Conservation (phyloP, 2,329 filamentous ascomycete species). For the Truncatella angustata region DNA sequence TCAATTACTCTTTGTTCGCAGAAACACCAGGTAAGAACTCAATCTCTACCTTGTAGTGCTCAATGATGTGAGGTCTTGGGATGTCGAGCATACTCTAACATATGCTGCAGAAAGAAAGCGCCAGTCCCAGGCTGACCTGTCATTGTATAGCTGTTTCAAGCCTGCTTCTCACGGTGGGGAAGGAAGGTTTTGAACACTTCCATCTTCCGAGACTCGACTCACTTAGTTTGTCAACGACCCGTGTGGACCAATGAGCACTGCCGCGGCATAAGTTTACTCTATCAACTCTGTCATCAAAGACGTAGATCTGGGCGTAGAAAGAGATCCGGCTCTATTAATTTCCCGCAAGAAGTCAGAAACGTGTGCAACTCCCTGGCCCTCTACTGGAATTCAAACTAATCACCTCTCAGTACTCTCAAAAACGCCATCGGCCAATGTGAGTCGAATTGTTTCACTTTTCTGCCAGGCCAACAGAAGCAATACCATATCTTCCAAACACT, state of each 20-base stretch:
- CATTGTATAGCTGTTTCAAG: constrained; percentile 14
- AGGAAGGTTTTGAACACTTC: constrained; percentile 26
- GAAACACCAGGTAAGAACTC: constrained; percentile 17
- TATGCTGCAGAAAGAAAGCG: constrained; percentile 2
- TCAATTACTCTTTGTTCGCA: constrained; percentile 11
- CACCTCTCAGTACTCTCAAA: constrained; percentile 1
- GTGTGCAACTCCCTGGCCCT: not conserved
- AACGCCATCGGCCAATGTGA: constrained; percentile 9
- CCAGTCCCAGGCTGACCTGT: constrained; percentile 11
- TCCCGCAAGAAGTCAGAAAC: constrained; percentile 10
- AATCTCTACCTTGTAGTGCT: constrained; percentile 5
- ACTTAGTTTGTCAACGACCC: constrained; percentile 30
- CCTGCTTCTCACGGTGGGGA: constrained; percentile 19
- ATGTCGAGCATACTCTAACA: constrained; percentile 1
- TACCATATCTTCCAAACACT: constrained; percentile 1
- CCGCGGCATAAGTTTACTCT: constrained; percentile 19
- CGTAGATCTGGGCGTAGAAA: constrained; percentile 23
- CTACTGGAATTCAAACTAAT: not conserved
- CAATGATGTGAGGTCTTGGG: no score
- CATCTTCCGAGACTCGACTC: constrained; percentile 33
- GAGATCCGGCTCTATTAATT: constrained; percentile 29
- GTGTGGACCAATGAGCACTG: constrained; percentile 26
- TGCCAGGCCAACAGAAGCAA: constrained; percentile 11
- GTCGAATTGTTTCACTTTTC: constrained; percentile 13
- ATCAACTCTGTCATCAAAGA: constrained; percentile 28